Conservation (phyloP, 2,329 filamentous ascomycete species). For the Sporothrix euskadiensis region DNA sequence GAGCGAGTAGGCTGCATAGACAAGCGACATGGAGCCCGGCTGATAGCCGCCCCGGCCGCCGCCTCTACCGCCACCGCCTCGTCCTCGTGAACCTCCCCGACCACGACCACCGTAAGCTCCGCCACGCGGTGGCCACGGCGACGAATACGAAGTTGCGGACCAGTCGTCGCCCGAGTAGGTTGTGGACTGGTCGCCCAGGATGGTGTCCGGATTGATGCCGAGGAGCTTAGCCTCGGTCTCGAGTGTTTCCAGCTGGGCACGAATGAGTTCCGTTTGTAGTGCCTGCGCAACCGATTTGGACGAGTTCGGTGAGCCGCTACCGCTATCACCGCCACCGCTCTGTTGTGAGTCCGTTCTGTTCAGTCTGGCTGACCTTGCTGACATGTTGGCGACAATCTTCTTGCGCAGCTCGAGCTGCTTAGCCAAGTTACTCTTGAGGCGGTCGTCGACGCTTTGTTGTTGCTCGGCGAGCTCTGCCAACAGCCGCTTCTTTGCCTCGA, state of each 20-base stretch:
- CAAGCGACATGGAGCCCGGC: conserved; percentile 50
- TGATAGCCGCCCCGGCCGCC: conserved; percentile 45
- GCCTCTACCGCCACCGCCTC: conserved; percentile 42
- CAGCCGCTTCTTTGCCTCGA: conserved; percentile 66
- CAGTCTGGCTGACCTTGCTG: conserved; percentile 40
- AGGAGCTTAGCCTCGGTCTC: conserved; percentile 71
- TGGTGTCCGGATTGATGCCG: conserved; percentile 62
- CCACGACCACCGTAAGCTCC: conserved; percentile 43
- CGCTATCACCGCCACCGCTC: neutral
- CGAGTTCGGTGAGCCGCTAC: neutral
- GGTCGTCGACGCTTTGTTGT: conserved; percentile 61
- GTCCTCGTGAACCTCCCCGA: conserved; percentile 32
- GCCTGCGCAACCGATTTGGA: conserved; percentile 36
- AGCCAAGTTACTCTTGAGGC: conserved; percentile 61
- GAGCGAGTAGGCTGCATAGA: conserved; percentile 65
- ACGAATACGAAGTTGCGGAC: conserved; percentile 41
- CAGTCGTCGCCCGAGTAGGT: conserved; percentile 37
- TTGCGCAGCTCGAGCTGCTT: conserved; percentile 66
- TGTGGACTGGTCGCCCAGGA: conserved; percentile 30
- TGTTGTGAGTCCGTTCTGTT: neutral
- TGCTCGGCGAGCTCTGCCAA: conserved; percentile 63
- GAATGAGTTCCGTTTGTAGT: conserved; percentile 62
- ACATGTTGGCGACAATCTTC: conserved; percentile 62
- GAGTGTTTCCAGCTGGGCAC: conserved; percentile 69
- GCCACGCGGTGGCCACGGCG: conserved; percentile 34